Percentiles rank a stretch among this genome's conserved stretches.
Evolutionary conservation across 371 early-diverging fungal species (phyloP).

Genomic region (Funneliformis caledonium): DNA sequence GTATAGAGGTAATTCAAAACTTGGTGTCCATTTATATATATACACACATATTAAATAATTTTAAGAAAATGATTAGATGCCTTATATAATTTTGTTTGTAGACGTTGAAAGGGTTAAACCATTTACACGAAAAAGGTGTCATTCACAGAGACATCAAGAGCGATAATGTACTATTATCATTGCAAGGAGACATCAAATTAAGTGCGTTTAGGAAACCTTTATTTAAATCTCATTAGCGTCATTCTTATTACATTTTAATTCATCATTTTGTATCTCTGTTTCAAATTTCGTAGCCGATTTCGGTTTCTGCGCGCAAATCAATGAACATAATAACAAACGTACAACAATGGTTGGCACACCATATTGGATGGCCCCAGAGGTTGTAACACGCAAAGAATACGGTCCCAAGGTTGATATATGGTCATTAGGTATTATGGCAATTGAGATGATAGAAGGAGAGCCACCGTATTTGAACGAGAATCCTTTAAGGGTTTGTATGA

Average conservation of each 20-base stretch:
- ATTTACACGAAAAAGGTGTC: constrained; percentile 92
- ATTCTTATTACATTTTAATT: neutral
- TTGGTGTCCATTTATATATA: neutral
- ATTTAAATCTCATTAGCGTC: neutral
- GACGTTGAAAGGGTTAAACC: constrained; percentile 87
- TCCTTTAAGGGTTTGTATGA: constrained; percentile 66
- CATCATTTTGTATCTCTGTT: neutral
- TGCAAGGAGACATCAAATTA: constrained; percentile 91
- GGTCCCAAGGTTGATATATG: constrained; percentile 96
- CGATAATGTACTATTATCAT: constrained; percentile 90
- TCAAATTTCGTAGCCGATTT: constrained; percentile 75
- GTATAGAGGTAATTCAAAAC: constrained; percentile 65
- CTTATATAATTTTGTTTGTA: constrained; percentile 42
- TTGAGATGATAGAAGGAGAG: constrained; percentile 93
- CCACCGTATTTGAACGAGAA: constrained; percentile 96
- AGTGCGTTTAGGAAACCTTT: constrained; percentile 57
- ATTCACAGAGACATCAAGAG: constrained; percentile 98
- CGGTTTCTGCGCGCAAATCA: constrained; percentile 93
- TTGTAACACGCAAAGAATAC: constrained; percentile 92
- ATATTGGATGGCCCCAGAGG: constrained; percentile 97
- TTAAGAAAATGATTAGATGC: neutral
- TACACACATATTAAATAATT: neutral
- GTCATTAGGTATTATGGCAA: constrained; percentile 96
- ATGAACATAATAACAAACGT: constrained; percentile 77
- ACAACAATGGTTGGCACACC: constrained; percentile 94